Conservation (phyloP, 306 rosid species). For the Pyrus betulifolia region DNA sequence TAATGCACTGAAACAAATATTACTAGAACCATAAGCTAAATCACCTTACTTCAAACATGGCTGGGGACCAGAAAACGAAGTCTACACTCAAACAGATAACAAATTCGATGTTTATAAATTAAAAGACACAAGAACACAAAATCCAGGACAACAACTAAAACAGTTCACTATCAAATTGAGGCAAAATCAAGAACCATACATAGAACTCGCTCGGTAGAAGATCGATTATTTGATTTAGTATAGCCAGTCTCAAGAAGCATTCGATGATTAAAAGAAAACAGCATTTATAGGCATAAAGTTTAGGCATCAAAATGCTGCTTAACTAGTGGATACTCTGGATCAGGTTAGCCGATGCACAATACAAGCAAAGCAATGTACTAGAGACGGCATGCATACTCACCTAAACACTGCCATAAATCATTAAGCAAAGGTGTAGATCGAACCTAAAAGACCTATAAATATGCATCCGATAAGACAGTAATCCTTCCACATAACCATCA, state of each 20-base stretch:
- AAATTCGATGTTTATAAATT: too few species aligned
- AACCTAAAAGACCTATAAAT: not conserved
- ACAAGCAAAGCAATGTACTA: not conserved
- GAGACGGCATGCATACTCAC: not conserved
- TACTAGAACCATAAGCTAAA: too few species aligned
- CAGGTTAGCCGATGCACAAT: not conserved
- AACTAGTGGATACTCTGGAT: conserved; percentile 6
- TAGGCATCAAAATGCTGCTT: not conserved
- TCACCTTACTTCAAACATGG: too few species aligned
- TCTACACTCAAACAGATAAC: too few species aligned
- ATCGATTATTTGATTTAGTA: not conserved
- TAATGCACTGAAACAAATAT: too few species aligned
- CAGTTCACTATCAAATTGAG: not conserved
- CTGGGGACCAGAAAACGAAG: too few species aligned
- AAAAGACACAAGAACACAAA: too few species aligned
- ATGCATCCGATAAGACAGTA: not conserved
- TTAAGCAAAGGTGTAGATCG: not conserved
- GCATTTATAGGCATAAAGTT: not conserved
- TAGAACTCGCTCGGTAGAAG: not conserved
- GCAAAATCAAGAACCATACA: conserved; percentile 15
- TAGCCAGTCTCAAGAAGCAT: conserved; percentile 13
- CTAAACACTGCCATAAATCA: not conserved
- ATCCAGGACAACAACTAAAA: too few species aligned
- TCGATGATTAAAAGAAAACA: conserved; percentile 6
- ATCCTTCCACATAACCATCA: not conserved